Evolutionary conservation across 495 filamentous ascomycete genomes (phyloP).

Genomic region (Penicillium lividum): DNA sequence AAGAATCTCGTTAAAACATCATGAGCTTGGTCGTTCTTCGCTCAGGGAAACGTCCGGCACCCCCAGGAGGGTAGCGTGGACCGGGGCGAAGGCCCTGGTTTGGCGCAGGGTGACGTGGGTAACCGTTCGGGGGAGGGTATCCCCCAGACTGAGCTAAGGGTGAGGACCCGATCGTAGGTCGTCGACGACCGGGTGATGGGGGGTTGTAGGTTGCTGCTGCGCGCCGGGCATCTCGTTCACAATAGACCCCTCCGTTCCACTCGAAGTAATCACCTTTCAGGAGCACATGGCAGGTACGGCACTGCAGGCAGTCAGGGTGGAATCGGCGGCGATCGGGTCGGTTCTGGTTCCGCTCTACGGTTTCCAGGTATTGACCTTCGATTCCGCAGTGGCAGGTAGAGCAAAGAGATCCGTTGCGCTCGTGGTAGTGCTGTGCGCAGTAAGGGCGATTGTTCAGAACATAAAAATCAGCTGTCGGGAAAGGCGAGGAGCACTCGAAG

Average conservation of each 20-base stretch:
- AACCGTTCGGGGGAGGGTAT: slow-evolving; percentile 20
- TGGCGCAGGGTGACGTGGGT: slow-evolving; percentile 32
- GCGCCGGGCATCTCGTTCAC: slow-evolving; percentile 80
- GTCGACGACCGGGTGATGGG: slow-evolving; percentile 31
- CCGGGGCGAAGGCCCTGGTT: slow-evolving; percentile 33
- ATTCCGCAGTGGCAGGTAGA: slow-evolving; percentile 78
- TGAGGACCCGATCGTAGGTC: slow-evolving; percentile 22
- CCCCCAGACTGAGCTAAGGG: slow-evolving; percentile 25
- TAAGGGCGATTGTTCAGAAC: slow-evolving; percentile 83
- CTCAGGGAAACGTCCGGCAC: slow-evolving; percentile 59
- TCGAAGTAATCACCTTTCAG: slow-evolving; percentile 73
- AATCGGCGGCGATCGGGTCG: slow-evolving; percentile 69
- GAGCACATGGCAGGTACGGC: slow-evolving; percentile 54
- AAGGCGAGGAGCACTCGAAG: slow-evolving; percentile 76
- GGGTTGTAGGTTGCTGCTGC: slow-evolving; percentile 48
- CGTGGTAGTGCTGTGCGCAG: slow-evolving; percentile 91
- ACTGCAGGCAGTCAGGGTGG: slow-evolving; percentile 84
- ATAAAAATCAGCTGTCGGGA: slow-evolving; percentile 89
- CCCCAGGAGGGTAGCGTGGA: slow-evolving; percentile 29
- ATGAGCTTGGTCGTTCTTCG: slow-evolving; percentile 82
- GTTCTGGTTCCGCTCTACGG: slow-evolving; percentile 43
- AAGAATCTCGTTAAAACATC: slow-evolving; percentile 67
- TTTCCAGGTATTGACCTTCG: slow-evolving; percentile 94
- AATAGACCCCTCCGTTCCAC: slow-evolving; percentile 67
- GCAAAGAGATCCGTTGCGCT: slow-evolving; percentile 84